A percentile compares a stretch with the other conserved stretches of the same genome.
Evolutionary conservation across 2,329 filamentous ascomycete genomes (phyloP).

Genomic region (Emericellopsis atlantica): DNA sequence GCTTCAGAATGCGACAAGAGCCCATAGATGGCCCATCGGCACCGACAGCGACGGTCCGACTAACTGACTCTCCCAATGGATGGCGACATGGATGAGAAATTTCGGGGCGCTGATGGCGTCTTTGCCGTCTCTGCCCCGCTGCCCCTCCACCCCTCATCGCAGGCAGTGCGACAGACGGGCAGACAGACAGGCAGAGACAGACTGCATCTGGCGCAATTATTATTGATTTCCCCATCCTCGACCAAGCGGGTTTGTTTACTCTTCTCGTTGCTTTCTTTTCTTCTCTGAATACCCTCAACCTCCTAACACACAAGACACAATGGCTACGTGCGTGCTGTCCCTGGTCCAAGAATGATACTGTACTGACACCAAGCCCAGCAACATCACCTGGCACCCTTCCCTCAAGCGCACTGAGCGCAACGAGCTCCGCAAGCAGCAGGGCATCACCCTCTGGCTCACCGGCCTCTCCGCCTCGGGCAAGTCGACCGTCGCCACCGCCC

Average conservation of each 20-base stretch:
- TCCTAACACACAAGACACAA: slow-evolving; percentile 7
- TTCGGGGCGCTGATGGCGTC: no score
- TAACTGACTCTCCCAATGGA: no score
- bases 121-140: neutral
- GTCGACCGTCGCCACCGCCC: slow-evolving; percentile 89
- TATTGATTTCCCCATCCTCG: no score
- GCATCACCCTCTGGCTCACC: slow-evolving; percentile 96
- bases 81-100: no score
- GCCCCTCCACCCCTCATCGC: neutral
- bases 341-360: neutral
- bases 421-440: slow-evolving; percentile 65
- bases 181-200: no score
- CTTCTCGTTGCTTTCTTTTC: neutral
- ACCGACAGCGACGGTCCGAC: no score
- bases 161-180: no score
- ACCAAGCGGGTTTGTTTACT: no score
- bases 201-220: no score
- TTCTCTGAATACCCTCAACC: neutral
- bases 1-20: no score
- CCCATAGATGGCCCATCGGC: no score
- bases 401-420: slow-evolving; percentile 70
- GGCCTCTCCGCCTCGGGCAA: slow-evolving; percentile 94
- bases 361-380: slow-evolving; percentile 34
- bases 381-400: slow-evolving; percentile 82
- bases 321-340: slow-evolving; percentile 18